These are phyloP conservation scores for Rhododendron williamsianum DNA, from an alignment of 148 eudicot genomes.

Conservation along the genomic window DNA sequence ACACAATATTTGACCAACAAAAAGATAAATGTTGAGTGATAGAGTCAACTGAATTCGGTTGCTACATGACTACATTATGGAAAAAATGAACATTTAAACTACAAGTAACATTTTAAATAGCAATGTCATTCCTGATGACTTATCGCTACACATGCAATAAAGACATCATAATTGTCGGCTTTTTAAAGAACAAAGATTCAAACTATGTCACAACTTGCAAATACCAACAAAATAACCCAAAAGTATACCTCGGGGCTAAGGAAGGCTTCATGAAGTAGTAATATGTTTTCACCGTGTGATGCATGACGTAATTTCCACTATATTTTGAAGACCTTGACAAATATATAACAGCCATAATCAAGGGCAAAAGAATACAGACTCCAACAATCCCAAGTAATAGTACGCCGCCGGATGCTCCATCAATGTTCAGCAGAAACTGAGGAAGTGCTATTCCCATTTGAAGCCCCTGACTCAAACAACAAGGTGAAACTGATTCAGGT, in stretches of 20 bases:
- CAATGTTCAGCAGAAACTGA: conserved; percentile 66
- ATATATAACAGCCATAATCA: conserved; percentile 70
- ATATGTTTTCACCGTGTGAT: conserved; percentile 64
- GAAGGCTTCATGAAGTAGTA: conserved; percentile 84
- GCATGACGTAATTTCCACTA: conserved; percentile 82
- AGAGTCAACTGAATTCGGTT: not conserved
- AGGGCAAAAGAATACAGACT: conserved; percentile 71
- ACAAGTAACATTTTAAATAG: not conserved
- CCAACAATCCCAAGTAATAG: conserved; percentile 75
- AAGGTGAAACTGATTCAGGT: not conserved
- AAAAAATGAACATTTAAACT: not conserved
- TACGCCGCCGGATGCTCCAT: conserved; percentile 79
- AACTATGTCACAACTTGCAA: not conserved
- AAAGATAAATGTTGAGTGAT: not conserved
- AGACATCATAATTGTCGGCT: not conserved
- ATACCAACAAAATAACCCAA: not conserved
- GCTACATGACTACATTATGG: not conserved
- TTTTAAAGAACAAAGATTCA: not conserved
- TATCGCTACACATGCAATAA: not conserved
- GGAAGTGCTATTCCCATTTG: conserved; percentile 98
- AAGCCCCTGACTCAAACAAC: conserved; percentile 54
- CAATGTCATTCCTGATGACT: not conserved
- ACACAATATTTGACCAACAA: not conserved
- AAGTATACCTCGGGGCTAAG: conserved; percentile 71
- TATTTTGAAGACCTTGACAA: conserved; percentile 74